Evolutionary conservation across 2,329 filamentous ascomycete species (phyloP), one percentile per base, ranked within the genome.

Genomic region (Exophiala spinifera): DNA sequence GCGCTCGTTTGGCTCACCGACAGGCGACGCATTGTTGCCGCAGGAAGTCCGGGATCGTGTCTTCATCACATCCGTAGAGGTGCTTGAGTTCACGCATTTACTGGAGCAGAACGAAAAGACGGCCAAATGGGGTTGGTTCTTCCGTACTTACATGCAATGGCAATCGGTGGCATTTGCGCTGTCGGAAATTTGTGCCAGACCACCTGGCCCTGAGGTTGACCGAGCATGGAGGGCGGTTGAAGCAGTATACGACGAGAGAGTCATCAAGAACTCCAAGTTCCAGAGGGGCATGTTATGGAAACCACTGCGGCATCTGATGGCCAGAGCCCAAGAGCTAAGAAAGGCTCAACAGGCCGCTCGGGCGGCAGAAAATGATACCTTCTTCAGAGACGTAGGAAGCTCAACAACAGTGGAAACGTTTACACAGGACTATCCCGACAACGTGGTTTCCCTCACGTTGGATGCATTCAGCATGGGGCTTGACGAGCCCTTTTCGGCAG

Each of bases 11-110:
- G 80, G 84, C 48, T 77, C 79, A 31, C 79, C 68, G 34, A 60
- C 83, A 21, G 76, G 78, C 8, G 77, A 76, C n/a, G 70, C 75
- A 7, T 77, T 76, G 21, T 74, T 87, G 6, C 79, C 82, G 0
- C 77, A 81, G 46, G 84, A 85, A 45, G 81, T 82, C 7, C 82
- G 83, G 53, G 81, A 89, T 57, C 84, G 84, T 53, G 75, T 91
- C 1, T 88, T 90, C 66, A 72, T 85, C 20, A 87, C 85, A 0
- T 84, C 86, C 2, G 79, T 91, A 21, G 87, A 91, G 64, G 83
- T 91, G 21, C 79, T 90, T 44, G 88, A 91, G 67, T 84, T 88
- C 65, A 81, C 81, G 15, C 75, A 85, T 46, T 75, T 87, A 1
- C 72, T 91, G 13, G 82, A 87, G 62, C 81, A 78, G 0, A 85